Percentiles rank a stretch among this genome's conserved stretches.
Conservation (phyloP, 495 filamentous ascomycete genomes). For the Aspergillus wentii region DNA sequence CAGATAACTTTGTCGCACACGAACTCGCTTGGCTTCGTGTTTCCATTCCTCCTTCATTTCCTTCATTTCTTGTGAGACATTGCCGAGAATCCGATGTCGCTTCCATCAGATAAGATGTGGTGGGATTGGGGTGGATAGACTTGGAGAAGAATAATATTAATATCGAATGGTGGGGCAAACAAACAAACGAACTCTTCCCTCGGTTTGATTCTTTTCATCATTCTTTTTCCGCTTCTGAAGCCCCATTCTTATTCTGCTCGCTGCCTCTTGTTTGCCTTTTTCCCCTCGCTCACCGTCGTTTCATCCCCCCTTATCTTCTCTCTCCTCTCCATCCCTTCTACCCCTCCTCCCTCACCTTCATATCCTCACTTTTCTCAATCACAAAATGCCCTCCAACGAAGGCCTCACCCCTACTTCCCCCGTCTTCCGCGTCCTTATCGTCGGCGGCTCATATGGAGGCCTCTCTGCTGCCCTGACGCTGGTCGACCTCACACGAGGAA, state of each 20-base stretch:
- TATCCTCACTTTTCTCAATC: too few species aligned
- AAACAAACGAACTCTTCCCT: too few species aligned
- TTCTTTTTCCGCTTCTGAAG: not conserved
- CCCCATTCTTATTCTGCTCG: not conserved
- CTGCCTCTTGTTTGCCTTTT: not conserved
- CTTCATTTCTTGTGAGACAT: too few species aligned
- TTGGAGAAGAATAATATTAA: too few species aligned
- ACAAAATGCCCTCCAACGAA: conserved; percentile 29
- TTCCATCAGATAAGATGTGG: too few species aligned
- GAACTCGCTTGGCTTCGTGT: too few species aligned
- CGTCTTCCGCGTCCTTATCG: conserved; percentile 44
- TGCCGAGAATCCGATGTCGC: too few species aligned
- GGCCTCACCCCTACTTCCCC: conserved; percentile 15
- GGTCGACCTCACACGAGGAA: conserved; percentile 51
- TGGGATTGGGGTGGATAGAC: too few species aligned
- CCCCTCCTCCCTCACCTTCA: not conserved
- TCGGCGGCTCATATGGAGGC: conserved; percentile 63
- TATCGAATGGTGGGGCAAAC: too few species aligned
- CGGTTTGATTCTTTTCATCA: not conserved
- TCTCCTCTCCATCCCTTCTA: not conserved
- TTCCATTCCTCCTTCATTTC: too few species aligned
- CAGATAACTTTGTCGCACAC: too few species aligned
- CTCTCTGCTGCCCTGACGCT: conserved; percentile 56
- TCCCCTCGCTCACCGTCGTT: too few species aligned
- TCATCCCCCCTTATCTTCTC: not conserved